phyloP scores from a whole-genome alignment of 768 basidiomycete genomes.

The Lentinula lateritia region DNA sequence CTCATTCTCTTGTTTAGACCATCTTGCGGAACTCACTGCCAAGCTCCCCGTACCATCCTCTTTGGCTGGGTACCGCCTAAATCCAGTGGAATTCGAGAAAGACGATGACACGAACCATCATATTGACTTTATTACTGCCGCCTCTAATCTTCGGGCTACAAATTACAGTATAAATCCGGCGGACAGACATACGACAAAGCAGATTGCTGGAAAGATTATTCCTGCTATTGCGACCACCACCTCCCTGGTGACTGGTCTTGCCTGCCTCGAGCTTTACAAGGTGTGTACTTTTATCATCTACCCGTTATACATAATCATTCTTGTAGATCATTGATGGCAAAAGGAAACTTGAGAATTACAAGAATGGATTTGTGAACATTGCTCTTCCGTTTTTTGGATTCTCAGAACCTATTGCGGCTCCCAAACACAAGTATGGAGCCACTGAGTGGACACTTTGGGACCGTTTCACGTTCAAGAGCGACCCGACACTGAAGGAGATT shows the following conservation, averaged over 20 bases:
- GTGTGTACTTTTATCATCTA: slow-evolving; percentile 28
- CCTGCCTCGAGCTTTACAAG: slow-evolving; percentile 97
- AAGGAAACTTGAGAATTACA: slow-evolving; percentile 89
- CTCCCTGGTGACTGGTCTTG: slow-evolving; percentile 89
- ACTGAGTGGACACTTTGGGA: slow-evolving; percentile 99
- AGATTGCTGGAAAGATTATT: slow-evolving; percentile 98
- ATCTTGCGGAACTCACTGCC: slow-evolving; percentile 50
- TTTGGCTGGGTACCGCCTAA: slow-evolving; percentile 92
- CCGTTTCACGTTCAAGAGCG: slow-evolving; percentile 86
- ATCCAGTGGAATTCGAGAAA: slow-evolving; percentile 97
- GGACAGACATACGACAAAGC: slow-evolving; percentile 90
- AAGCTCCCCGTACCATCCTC: slow-evolving; percentile 86
- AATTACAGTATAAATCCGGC: slow-evolving; percentile 89
- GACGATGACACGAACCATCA: slow-evolving; percentile 98
- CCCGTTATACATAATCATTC: neutral
- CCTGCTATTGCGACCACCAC: slow-evolving; percentile 99
- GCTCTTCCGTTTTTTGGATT: slow-evolving; percentile 99
- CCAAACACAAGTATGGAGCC: slow-evolving; percentile 81
- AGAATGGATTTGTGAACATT: slow-evolving; percentile 97
- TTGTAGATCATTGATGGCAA: slow-evolving; percentile 90
- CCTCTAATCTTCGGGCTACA: slow-evolving; percentile 91
- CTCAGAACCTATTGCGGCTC: slow-evolving; percentile 90
- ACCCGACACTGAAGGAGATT: slow-evolving; percentile 85
- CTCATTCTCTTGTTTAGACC: slow-evolving; percentile 35
- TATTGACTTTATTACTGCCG: slow-evolving; percentile 98